Evolutionary conservation across 176 grass and related monocot genomes (phyloP).

Genomic region (Oryza rufipogon): DNA sequence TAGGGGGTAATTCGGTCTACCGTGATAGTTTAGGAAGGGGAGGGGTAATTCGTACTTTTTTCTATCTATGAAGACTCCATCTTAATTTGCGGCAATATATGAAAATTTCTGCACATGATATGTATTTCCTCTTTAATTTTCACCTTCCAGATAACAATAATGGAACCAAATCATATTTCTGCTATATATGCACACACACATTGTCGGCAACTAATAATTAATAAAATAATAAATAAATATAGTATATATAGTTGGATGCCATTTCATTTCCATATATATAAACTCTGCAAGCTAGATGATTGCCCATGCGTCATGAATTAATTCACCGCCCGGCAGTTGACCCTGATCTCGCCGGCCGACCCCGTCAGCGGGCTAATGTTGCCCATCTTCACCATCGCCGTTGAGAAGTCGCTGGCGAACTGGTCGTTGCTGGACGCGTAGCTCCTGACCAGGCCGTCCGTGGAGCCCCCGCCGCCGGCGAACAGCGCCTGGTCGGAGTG

Average conservation of each 20-base stretch:
- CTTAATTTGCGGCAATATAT: no score
- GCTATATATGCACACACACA: background rate
- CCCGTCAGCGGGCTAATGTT: slow-evolving; percentile 50
- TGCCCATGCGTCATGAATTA: background rate
- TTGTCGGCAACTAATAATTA: background rate
- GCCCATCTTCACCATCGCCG: slow-evolving; percentile 53
- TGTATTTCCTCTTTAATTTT: background rate
- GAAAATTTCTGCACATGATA: background rate
- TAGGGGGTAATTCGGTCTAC: no score
- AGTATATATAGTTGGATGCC: background rate
- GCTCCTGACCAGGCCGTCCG: slow-evolving; percentile 29
- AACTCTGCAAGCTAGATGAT: background rate
- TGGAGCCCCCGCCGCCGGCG: slow-evolving; percentile 21
- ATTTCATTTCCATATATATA: background rate
- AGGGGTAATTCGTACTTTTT: no score
- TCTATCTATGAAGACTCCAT: no score
- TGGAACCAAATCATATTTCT: background rate
- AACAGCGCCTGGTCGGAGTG: slow-evolving; percentile 69
- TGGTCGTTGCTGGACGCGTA: slow-evolving; percentile 28
- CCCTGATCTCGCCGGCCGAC: slow-evolving; percentile 47
- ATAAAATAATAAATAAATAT: background rate
- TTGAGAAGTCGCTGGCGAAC: slow-evolving; percentile 46
- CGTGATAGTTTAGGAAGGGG: no score
- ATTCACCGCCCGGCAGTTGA: slow-evolving; percentile 53
- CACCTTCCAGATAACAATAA: background rate